Conservation (phyloP, 257 asterid genomes). For the Salvia hispanica region DNA sequence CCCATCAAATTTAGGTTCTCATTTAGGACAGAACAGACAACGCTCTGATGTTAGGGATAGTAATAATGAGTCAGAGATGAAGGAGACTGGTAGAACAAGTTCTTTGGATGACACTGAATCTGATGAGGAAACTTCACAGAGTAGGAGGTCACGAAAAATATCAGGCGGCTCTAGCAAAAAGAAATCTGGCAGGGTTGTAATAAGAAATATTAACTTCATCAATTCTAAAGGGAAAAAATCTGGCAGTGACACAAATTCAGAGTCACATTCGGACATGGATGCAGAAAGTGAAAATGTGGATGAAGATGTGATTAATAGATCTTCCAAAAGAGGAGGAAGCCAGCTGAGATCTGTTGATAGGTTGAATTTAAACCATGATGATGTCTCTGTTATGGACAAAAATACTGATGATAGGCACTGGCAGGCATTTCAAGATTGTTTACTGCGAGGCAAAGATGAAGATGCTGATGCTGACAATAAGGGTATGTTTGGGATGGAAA, state of each 20-base stretch:
- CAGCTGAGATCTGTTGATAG: constrained; percentile 42
- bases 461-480: constrained; percentile 46
- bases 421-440: constrained; percentile 89
- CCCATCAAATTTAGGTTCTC: constrained; percentile 42
- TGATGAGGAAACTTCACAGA: constrained; percentile 50
- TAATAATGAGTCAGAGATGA: constrained; percentile 49
- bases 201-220: constrained; percentile 53
- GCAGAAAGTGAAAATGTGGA: constrained; percentile 45
- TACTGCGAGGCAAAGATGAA: constrained; percentile 66
- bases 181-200: constrained; percentile 51
- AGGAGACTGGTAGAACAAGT: constrained; percentile 36
- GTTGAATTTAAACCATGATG: constrained; percentile 38
- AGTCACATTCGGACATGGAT: constrained; percentile 51
- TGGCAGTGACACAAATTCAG: constrained; percentile 44
- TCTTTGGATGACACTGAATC: constrained; percentile 38
- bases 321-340: constrained; percentile 55
- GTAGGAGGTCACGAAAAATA: constrained; percentile 49
- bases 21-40: constrained; percentile 49
- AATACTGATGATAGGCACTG: constrained; percentile 67
- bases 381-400: constrained; percentile 47
- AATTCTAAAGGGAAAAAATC: constrained; percentile 48
- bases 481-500: constrained; percentile 63
- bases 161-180: constrained; percentile 47
- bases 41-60: constrained; percentile 53
- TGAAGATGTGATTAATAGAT: constrained; percentile 38